phyloP scores from a whole-genome alignment of 2,329 filamentous ascomycete genomes.

The Teratosphaeria zuluensis region DNA sequence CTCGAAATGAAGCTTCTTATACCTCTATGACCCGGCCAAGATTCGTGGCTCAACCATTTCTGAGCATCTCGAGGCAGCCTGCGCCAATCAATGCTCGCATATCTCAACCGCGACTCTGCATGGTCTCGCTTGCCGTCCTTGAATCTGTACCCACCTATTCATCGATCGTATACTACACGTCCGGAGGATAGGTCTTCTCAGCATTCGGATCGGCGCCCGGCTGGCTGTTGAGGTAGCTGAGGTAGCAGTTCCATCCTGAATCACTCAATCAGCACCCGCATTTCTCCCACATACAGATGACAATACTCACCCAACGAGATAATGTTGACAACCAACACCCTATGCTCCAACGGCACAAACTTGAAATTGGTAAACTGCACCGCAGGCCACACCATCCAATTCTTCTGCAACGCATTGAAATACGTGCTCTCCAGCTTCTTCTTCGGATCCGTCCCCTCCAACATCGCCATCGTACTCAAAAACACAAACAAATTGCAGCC shows the following conservation, averaged over 20 bases:
- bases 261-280: background rate
- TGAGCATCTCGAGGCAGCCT: background rate
- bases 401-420: slow-evolving; percentile 62
- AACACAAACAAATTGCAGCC: slow-evolving; percentile 76
- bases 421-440: slow-evolving; percentile 68
- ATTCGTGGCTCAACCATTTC: background rate
- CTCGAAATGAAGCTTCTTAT: background rate
- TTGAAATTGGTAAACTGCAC: slow-evolving; percentile 85
- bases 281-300: background rate
- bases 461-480: slow-evolving; percentile 65
- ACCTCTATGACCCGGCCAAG: background rate
- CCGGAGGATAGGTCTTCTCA: slow-evolving; percentile 9
- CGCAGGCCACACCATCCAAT: slow-evolving; percentile 79
- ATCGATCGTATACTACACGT: slow-evolving; percentile 9
- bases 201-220: background rate
- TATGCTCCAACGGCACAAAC: slow-evolving; percentile 71
- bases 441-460: slow-evolving; percentile 39
- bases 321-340: slow-evolving; percentile 78
- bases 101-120: background rate
- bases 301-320: slow-evolving; percentile 55
- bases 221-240: slow-evolving; percentile 45
- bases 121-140: background rate
- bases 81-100: background rate
- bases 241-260: slow-evolving; percentile 49
- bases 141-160: background rate